These are phyloP conservation scores for Elsinoe necatrix DNA, from an alignment of 2,329 filamentous ascomycete genomes.

Conservation along the genomic window DNA sequence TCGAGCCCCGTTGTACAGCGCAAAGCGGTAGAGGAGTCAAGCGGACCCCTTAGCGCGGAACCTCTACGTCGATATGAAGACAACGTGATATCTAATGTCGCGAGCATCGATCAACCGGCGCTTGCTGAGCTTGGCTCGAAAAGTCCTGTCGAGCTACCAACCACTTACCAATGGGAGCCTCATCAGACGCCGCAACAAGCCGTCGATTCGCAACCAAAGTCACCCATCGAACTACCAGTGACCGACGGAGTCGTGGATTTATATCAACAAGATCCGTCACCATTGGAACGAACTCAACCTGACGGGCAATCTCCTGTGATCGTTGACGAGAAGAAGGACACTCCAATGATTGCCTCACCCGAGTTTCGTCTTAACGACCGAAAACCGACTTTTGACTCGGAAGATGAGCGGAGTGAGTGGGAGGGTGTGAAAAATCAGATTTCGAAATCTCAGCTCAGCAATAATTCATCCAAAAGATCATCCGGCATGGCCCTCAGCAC, in stretches of 20 bases:
- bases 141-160: not conserved
- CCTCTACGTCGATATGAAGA: no score
- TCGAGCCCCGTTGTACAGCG: not conserved
- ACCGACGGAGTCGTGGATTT: not conserved
- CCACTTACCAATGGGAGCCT: not conserved
- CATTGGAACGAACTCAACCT: not conserved
- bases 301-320: not conserved
- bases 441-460: not conserved
- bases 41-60: not conserved
- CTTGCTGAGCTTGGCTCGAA: not conserved
- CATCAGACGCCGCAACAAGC: not conserved
- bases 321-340: constrained; percentile 1
- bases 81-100: not conserved
- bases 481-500: constrained; percentile 5
- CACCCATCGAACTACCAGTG: not conserved
- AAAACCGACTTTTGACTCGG: not conserved
- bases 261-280: not conserved
- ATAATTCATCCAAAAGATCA: not conserved
- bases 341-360: constrained; percentile 2
- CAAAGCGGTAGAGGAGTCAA: not conserved
- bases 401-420: constrained; percentile 4
- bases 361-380: constrained; percentile 5
- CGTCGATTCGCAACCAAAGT: not conserved
- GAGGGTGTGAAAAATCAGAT: not conserved
- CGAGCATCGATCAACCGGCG: not conserved